Conservation (phyloP, 2,329 filamentous ascomycete species). For the Cercospora canescens region DNA sequence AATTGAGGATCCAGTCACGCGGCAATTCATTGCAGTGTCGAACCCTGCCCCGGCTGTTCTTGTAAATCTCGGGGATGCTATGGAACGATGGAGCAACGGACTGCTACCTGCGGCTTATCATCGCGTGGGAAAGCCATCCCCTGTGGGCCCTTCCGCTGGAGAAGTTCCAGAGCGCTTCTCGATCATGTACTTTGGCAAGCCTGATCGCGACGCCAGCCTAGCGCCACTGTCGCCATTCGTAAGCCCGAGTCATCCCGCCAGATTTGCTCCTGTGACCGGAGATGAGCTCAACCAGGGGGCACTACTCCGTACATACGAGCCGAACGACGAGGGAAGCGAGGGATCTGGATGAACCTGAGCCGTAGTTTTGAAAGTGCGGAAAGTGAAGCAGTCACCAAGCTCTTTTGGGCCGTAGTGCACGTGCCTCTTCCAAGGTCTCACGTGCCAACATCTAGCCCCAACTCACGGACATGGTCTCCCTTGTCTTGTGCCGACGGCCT, state of each 20-base stretch:
- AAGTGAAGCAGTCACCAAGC: background rate
- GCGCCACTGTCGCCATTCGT: constrained; percentile 15
- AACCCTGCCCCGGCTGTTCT: constrained; percentile 11
- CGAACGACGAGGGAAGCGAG: background rate
- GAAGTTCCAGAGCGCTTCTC: constrained; percentile 13
- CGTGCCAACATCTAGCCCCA: background rate
- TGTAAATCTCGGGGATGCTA: constrained; percentile 19
- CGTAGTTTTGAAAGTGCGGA: background rate
- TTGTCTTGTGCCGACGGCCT: background rate
- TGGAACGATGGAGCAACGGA: constrained; percentile 20
- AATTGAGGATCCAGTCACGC: constrained; percentile 15
- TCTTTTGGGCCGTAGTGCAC: background rate
- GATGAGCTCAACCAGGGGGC: constrained; percentile 15
- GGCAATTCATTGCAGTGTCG: constrained; percentile 11
- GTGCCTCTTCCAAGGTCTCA: background rate
- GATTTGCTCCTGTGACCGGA: constrained; percentile 9
- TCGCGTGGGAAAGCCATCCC: constrained; percentile 11
- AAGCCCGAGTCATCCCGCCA: constrained; percentile 3
- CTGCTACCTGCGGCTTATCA: constrained; percentile 13
- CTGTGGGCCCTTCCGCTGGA: background rate
- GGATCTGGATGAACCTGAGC: background rate
- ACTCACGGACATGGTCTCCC: background rate
- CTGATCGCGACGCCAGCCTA: constrained; percentile 13
- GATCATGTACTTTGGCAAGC: constrained; percentile 18
- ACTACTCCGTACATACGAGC: constrained; percentile 14